Base-by-base conservation (phyloP, 2,329 filamentous ascomycete genomes). In the Xylariaceae sp. region DNA sequence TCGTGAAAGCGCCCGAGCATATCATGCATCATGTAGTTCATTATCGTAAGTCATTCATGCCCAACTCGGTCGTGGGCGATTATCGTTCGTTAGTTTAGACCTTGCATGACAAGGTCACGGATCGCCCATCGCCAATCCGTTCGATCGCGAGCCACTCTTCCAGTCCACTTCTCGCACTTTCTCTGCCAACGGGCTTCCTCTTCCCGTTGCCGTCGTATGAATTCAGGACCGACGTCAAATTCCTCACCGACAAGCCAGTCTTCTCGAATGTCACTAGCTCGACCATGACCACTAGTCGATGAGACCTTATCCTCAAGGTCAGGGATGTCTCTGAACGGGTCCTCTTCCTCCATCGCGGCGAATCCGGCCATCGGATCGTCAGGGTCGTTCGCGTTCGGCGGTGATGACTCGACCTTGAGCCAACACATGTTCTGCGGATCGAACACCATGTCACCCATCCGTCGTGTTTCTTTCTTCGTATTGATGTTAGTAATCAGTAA, bases 401-500 rank as follows among this genome's bases (percentile, higher is more conserved):
- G 60, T 19, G 71, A 59, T 13, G 68, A 62, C 32, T 73, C 69
- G 46, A 92, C 70, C 62, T 95, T 96, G 40, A 97, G 74, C 92
- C 92, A 98, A 61, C 88, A 94, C 90, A 98, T 97, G 53, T 87
- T 87, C 47, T 88, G 83, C 3, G 92, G 92, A 58, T 98, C 92
- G 60, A 97, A 98, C 8, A 97, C 85, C 92, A 98, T 98, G 51
- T 88, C 88, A n/a, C 88, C 86, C 41, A 96, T 88, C 24, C 96
- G 85, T 63, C 96, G 89, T 11, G 95, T 84, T 46, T 88, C 89
- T 56, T 90, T 86, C 45, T 83, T 81, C 4, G 81, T 75, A 38
- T 84, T 85, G 50, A 96, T 86, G 50, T 95, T 92, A 33, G 88
- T 88, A 54, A 98, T 98, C 13, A 98, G 74, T 5, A 90, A 88